Conservation (phyloP, 257 asterid genomes). For the Jacaranda mimosifolia region DNA sequence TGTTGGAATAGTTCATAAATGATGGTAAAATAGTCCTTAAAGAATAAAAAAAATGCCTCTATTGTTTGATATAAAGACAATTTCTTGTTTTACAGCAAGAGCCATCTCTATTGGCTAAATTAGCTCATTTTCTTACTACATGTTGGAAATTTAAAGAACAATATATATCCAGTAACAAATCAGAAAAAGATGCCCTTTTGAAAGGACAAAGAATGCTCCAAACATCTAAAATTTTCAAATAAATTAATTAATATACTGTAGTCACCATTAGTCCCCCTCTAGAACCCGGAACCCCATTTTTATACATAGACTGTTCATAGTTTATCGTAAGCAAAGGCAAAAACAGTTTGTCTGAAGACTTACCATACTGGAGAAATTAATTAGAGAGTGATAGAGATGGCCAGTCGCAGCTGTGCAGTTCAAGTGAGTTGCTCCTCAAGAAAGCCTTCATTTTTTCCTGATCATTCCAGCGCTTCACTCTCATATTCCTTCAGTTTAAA, state of each 20-base stretch:
- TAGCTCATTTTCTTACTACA: too few species aligned
- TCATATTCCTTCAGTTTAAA: slow-evolving; percentile 36
- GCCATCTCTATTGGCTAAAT: too few species aligned
- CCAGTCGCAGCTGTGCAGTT: slow-evolving; percentile 9
- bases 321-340: background rate
- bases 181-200: slow-evolving; percentile 15
- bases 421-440: slow-evolving; percentile 38
- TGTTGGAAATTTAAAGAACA: too few species aligned
- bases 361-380: background rate
- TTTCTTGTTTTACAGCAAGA: too few species aligned
- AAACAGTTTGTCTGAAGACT: background rate
- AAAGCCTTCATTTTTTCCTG: slow-evolving; percentile 19
- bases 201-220: slow-evolving; percentile 3
- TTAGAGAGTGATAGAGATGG: slow-evolving; percentile 20
- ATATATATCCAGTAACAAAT: too few species aligned
- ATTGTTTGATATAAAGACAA: too few species aligned
- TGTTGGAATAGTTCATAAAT: too few species aligned
- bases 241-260: background rate
- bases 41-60: too few species aligned
- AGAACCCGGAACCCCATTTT: background rate
- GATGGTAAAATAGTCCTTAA: too few species aligned
- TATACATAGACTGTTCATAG: background rate
- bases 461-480: slow-evolving; percentile 17
- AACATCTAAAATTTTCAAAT: background rate
- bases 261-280: background rate